Conservation (phyloP, 2,329 filamentous ascomycete species). For the Fusarium haematococcum region DNA sequence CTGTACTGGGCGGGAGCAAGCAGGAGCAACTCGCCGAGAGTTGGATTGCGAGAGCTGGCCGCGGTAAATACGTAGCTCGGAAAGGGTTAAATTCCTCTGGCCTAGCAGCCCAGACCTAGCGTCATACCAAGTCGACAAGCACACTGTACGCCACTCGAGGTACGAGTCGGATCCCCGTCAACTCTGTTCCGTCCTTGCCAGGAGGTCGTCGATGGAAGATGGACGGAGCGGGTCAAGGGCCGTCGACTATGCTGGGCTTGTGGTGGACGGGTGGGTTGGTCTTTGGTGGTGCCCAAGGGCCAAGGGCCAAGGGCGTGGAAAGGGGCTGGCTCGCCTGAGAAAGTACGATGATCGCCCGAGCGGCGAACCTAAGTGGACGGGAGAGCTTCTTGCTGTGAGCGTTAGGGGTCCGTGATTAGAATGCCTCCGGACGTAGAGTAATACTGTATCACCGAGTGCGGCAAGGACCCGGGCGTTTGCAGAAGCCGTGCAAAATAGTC, state of each 20-base stretch:
- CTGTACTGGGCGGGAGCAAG: constrained; percentile 7
- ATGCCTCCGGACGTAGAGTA: constrained; percentile 3
- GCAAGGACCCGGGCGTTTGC: constrained; percentile 25
- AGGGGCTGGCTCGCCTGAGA: constrained; percentile 40
- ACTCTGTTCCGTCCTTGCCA: constrained; percentile 31
- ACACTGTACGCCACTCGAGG: constrained; percentile 37
- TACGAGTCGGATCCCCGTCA: constrained; percentile 38
- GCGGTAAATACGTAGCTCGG: constrained; percentile 39
- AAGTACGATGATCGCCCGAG: constrained; percentile 36
- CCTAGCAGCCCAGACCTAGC: constrained; percentile 45
- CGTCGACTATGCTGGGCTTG: constrained; percentile 29
- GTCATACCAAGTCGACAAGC: constrained; percentile 46
- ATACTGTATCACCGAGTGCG: constrained; percentile 25
- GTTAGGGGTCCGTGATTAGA: background rate
- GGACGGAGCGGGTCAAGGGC: constrained; percentile 40
- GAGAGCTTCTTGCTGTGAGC: constrained; percentile 10
- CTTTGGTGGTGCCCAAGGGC: constrained; percentile 29
- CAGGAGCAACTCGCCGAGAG: constrained; percentile 17
- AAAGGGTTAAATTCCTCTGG: constrained; percentile 49
- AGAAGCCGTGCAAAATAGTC: constrained; percentile 15
- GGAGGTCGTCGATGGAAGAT: constrained; percentile 19
- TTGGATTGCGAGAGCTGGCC: constrained; percentile 31
- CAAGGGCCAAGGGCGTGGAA: constrained; percentile 38
- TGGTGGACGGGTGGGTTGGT: constrained; percentile 22
- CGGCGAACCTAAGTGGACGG: constrained; percentile 23